Evolutionary conservation across 2,329 filamentous ascomycete species (phyloP), one percentile per base, ranked within the genome.

Genomic region (Colletotrichum liriopes): DNA sequence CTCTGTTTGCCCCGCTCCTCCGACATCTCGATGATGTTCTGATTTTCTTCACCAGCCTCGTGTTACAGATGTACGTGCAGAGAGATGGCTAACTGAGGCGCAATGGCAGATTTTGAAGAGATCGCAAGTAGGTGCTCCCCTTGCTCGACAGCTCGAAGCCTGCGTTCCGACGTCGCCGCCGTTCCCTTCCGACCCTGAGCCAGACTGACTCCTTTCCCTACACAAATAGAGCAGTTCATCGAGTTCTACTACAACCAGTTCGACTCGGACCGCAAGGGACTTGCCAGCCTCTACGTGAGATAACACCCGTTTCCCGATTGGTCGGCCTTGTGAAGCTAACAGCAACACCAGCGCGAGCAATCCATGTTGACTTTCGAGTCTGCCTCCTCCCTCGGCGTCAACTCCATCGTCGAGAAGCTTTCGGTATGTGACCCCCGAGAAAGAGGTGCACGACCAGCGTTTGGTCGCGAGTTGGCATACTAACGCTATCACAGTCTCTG

Each of bases 291-390:
- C 86, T 98, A 98, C 87, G 96, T 98, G 90, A 81, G 93, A 45
- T 39, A 9, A 5, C 78, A 67, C 12, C 43, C 29, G n/a, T 18
- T 41, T 18, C 49, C 37, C 54, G 7, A 5, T 41, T 12, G 5
- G 11, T 12, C 14, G 29, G 18, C 9, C 56, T n/a, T 16, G 32
- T 26, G n/a, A 67, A 39, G 39, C 54, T 70, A 61, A 73, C 20
- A 14, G 26, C 32, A 41, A 35, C 20, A 54, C 43, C 41, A 98
- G 94, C 91, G 93, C 79, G 89, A 93, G 5, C 83, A 92, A 73
- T 98, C 96, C 60, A 97, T 98, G 93, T 88, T 98, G 84, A 98
- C 96, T 62, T 98, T 98, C 80, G 94, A 98, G 89, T 91, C 88
- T 58, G 78, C 86, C 55, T 91, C 92, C 18, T 83, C 90, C 72